Conservation (phyloP, 345 rosid species). For the Euphorbia pulcherrima region DNA sequence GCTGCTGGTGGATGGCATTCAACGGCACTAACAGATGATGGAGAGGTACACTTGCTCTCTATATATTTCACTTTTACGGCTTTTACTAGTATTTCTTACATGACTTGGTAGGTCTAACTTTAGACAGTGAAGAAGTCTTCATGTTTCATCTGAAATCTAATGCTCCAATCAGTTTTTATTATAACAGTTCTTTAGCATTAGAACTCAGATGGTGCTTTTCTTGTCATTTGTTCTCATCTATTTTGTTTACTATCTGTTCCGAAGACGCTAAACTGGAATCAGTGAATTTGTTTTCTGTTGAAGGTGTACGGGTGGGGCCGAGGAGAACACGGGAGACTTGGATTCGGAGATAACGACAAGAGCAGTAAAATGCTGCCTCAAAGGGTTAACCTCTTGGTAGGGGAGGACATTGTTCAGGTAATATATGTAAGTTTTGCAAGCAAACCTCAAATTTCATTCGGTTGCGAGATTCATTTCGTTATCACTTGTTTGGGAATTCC, state of each 20-base stretch:
- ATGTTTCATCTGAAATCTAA: not conserved
- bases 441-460: not conserved
- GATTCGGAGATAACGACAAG: conserved; percentile 95
- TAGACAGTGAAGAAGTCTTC: conserved; percentile 2
- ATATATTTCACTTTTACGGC: conserved; percentile 3
- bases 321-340: conserved; percentile 99
- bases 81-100: conserved; percentile 1
- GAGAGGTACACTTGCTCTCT: conserved; percentile 54
- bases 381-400: conserved; percentile 77
- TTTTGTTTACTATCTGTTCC: not conserved
- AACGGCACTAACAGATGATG: conserved; percentile 72
- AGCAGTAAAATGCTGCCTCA: conserved; percentile 98
- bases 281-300: not conserved
- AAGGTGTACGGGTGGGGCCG: conserved; percentile 99
- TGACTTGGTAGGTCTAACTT: not conserved
- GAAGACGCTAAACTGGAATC: not conserved
- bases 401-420: conserved; percentile 81
- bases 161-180: not conserved
- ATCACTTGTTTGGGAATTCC: not conserved
- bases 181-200: not conserved
- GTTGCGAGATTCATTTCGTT: not conserved
- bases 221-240: not conserved
- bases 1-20: conserved; percentile 99
- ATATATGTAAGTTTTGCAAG: too few relatives aligned
- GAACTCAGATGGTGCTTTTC: not conserved